Percentiles rank a stretch among this genome's conserved stretches.
Conservation (phyloP, 2,329 filamentous ascomycete species). For the Pseudopithomyces maydicus region DNA sequence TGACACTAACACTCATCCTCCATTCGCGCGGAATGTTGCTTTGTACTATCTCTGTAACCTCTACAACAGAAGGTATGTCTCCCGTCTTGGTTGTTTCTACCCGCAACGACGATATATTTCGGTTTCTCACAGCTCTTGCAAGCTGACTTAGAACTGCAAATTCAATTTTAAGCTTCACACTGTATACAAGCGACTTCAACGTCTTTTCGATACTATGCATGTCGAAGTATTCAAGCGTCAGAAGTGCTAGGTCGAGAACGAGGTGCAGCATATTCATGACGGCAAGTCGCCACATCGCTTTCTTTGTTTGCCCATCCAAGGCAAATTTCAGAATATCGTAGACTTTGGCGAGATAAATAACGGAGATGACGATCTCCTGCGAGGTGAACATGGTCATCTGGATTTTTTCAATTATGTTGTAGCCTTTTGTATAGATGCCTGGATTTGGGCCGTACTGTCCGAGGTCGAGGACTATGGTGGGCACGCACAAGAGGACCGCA, state of each 20-base stretch:
- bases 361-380: slow-evolving; percentile 35
- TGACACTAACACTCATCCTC: neutral
- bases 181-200: slow-evolving; percentile 46
- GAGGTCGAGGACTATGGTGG: slow-evolving; percentile 53
- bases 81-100: neutral
- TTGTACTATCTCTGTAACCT: neutral
- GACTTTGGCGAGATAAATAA: slow-evolving; percentile 17
- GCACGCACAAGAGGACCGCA: slow-evolving; percentile 52
- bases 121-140: neutral
- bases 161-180: slow-evolving; percentile 56
- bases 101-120: neutral
- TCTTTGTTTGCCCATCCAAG: slow-evolving; percentile 11
- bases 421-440: slow-evolving; percentile 7
- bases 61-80: neutral
- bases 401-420: slow-evolving; percentile 33
- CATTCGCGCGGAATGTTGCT: neutral
- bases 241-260: slow-evolving; percentile 15
- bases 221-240: slow-evolving; percentile 17
- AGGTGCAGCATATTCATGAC: slow-evolving; percentile 18
- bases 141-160: slow-evolving; percentile 53
- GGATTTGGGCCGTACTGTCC: neutral
- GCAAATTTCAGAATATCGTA: slow-evolving; percentile 12
- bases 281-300: slow-evolving; percentile 21
- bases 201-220: slow-evolving; percentile 29
- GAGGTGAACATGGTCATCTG: slow-evolving; percentile 44